These are phyloP conservation scores for Emmonsia crescens DNA, from an alignment of 2,329 filamentous ascomycete species.

Conservation along the genomic window DNA sequence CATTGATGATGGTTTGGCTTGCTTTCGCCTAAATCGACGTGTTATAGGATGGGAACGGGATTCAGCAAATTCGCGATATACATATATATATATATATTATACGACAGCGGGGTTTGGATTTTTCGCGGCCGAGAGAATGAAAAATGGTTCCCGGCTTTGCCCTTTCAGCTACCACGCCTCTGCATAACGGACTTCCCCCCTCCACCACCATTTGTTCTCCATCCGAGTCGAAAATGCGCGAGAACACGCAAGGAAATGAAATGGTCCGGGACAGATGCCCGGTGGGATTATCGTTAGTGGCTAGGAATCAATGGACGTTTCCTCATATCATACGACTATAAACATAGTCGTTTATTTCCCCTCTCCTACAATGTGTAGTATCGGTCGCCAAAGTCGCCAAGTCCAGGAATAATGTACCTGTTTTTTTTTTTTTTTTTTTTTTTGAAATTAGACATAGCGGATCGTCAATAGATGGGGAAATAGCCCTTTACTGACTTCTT, in stretches of 20 bases:
- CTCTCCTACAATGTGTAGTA: slow-evolving; percentile 72
- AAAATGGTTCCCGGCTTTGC: not conserved
- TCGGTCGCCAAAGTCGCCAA: slow-evolving; percentile 90
- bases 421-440: too few species aligned
- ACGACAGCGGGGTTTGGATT: not conserved
- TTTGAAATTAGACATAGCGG: slow-evolving; percentile 8
- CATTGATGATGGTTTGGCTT: not conserved
- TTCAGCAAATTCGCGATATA: not conserved
- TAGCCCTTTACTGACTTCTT: slow-evolving; percentile 59
- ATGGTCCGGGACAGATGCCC: not conserved
- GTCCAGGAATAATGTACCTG: slow-evolving; percentile 88
- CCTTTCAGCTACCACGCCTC: not conserved
- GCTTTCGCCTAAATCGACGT: not conserved
- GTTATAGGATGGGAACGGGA: not conserved
- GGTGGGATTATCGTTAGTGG: not conserved
- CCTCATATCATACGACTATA: not conserved
- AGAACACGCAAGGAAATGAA: not conserved
- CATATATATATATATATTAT: not conserved
- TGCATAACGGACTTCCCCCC: not conserved
- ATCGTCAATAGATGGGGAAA: not conserved
- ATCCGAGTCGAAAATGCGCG: not conserved
- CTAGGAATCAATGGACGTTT: not conserved
- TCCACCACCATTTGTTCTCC: not conserved
- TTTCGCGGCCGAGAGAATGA: not conserved
- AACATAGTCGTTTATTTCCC: not conserved